Evolutionary conservation across 2,329 filamentous ascomycete genomes (phyloP).

Genomic region (Pseudopithomyces chartarum): DNA sequence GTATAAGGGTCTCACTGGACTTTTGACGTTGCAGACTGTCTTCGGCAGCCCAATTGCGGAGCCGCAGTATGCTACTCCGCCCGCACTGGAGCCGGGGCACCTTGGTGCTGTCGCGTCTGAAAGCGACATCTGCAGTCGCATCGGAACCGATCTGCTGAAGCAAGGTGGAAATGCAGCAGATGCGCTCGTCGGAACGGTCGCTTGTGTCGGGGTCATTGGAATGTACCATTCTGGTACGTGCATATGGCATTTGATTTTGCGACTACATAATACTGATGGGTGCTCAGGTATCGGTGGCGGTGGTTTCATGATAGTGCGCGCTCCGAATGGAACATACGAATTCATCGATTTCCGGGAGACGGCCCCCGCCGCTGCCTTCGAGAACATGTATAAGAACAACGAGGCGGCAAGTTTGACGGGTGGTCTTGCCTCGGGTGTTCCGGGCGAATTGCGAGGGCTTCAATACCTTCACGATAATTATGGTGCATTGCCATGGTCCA

Average conservation of each 20-base stretch:
- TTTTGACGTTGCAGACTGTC: constrained; percentile 34
- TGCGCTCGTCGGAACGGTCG: constrained; percentile 53
- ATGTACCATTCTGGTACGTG: constrained; percentile 52
- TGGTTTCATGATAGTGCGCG: constrained; percentile 84
- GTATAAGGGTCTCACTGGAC: constrained; percentile 26
- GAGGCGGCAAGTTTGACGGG: constrained; percentile 69
- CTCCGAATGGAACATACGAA: constrained; percentile 76
- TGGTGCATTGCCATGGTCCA: constrained; percentile 61
- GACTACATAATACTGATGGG: not conserved
- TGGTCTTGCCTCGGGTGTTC: constrained; percentile 71
- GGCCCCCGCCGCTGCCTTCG: constrained; percentile 77
- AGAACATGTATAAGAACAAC: constrained; percentile 85
- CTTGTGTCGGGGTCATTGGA: constrained; percentile 55
- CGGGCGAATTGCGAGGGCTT: constrained; percentile 77
- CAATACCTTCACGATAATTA: constrained; percentile 77
- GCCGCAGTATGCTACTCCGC: constrained; percentile 16
- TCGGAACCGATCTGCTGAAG: constrained; percentile 53
- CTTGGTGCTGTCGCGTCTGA: constrained; percentile 55
- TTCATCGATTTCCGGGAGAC: constrained; percentile 89
- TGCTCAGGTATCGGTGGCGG: constrained; percentile 78
- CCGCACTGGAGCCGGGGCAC: constrained; percentile 26
- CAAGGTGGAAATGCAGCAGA: constrained; percentile 58
- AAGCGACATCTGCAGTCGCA: constrained; percentile 50
- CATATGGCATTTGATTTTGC: not conserved
- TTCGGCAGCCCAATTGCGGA: constrained; percentile 30